Evolutionary conservation across 2,329 filamentous ascomycete species (phyloP), one percentile per base, ranked within the genome.

Genomic region (Tolypocladium tropicale): DNA sequence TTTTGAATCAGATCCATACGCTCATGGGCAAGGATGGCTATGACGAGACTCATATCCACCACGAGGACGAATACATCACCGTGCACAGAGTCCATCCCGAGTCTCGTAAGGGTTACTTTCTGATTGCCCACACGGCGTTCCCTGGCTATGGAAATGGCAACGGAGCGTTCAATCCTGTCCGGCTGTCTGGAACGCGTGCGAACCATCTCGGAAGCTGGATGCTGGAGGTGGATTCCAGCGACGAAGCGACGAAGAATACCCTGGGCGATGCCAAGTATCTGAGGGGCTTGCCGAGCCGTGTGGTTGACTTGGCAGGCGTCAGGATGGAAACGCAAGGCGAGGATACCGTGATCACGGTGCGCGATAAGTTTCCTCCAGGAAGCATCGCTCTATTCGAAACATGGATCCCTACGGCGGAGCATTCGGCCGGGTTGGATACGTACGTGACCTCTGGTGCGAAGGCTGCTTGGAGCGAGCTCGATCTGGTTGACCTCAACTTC

Each of bases 361-460:
- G 88, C 2, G 85, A 91, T 51, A 83, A 85, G 59, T 96, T 99
- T 68, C 90, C 91, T 4, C 92, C 95, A 16, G 94, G 94, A 57
- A 96, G 91, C 61, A 95, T 99, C 62, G 91, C 92, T 3, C 77
- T 99, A 3, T 95, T 96, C 63, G 92, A 97, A 74, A 99, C 94
- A 0, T 97, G 89, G 86, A 94, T 97, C 32, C 92, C 92, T 4
- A 84, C 84, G 28, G 89, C 89, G 2, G 90, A 96, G 67, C 89
- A 95, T 68, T 85, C 88, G 2, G 81, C 86, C 43, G 89, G 90
- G 25, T 76, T 99, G 21, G 92, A 96, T 68, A 88, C 84, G 48
- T 95, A 88, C 68, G 87, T 96, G 57, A 94, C 90, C 0, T 87
- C 86, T 32, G 91, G 89, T 34, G 90, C 86, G 0, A 85, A 86